Evolutionary conservation across 225 moss, liverwort and hornwort genomes (phyloP), one percentile per base, ranked within the genome.

Genomic region (Antitrichia curtipendula): DNA sequence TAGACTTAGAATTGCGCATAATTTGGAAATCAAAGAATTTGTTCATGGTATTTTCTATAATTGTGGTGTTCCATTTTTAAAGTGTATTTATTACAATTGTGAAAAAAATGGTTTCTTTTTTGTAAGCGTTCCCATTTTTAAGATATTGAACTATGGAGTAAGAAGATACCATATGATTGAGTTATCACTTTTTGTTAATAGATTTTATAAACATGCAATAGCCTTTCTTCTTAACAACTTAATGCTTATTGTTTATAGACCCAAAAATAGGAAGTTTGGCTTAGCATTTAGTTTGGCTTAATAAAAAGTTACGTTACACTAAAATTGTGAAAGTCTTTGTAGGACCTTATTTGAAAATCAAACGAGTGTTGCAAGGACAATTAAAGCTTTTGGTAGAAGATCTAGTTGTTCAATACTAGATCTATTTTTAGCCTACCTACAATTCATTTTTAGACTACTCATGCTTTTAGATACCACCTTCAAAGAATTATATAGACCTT

Each of bases 21-120:
- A 1, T 38, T 22, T n/a, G 1, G 21, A 66, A n/a, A n/a, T n/a
- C 2, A 0, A 66, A 21, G 3, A 66, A 66, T 21, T 1, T 7
- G 0, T 38, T 66, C 2, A 11, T 11, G 5, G 20, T 36, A 3
- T 65, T 65, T 32, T 65, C 2, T 11, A 65, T 36, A 36, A 65
- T 65, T 36, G 19, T 36, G 3, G 36, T 64, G 20, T 65, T 65
- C 36, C 10, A 65, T 19, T 65, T 65, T 8, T 21, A 38, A n/a
- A 21, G 21, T 66, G 7, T n/a, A 21, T 12, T n/a, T 66, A 21
- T 11, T 68, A 68, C 12, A 22, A 23, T 40, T 24, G 23, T 40
- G 34, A 38, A 68, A 22, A 38, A 38, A 3, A 38, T 12, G 34
- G 18, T 40, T 20, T 36, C 1, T 2, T 66, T 66, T 21, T 66